Evolutionary conservation across 305 asterid species (phyloP).

Genomic region (Fraxinus sp.): DNA sequence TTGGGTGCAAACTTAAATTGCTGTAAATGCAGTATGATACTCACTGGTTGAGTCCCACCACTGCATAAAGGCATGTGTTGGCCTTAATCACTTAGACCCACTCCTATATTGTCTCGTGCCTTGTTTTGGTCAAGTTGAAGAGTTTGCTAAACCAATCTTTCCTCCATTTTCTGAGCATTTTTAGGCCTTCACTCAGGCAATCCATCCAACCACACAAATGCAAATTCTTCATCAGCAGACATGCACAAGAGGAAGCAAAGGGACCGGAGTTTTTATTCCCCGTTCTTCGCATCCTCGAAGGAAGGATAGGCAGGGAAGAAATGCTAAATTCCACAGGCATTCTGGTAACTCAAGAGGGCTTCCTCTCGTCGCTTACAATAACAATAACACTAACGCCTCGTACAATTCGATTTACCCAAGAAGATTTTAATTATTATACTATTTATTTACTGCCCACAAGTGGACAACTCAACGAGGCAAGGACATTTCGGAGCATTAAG

Average conservation of each 20-base stretch:
- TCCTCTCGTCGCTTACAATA: constrained; percentile 29
- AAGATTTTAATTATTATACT: constrained; percentile 31
- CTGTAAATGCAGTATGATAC: background rate
- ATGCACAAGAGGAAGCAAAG: constrained; percentile 65
- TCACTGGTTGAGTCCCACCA: background rate
- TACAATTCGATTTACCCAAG: constrained; percentile 40
- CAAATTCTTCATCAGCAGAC: constrained; percentile 31
- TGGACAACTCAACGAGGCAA: background rate
- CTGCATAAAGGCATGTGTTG: background rate
- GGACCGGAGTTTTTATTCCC: constrained; percentile 91
- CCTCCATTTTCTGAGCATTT: background rate
- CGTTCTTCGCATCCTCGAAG: constrained; percentile 46
- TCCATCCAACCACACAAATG: constrained; percentile 40
- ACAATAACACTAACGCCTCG: constrained; percentile 16
- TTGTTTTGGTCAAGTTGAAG: background rate
- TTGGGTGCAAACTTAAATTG: background rate
- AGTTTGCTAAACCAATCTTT: background rate
- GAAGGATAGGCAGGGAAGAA: constrained; percentile 48
- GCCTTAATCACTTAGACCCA: background rate
- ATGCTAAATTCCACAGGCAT: constrained; percentile 39
- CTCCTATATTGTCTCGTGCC: background rate
- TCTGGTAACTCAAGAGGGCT: constrained; percentile 38
- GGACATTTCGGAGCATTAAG: background rate
- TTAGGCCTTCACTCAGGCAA: constrained; percentile 51
- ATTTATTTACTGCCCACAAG: too few relatives aligned